Percentiles rank a stretch among this genome's conserved stretches.
Conservation (phyloP, 805 yeast species). For the Saccharomyces mikatae region DNA sequence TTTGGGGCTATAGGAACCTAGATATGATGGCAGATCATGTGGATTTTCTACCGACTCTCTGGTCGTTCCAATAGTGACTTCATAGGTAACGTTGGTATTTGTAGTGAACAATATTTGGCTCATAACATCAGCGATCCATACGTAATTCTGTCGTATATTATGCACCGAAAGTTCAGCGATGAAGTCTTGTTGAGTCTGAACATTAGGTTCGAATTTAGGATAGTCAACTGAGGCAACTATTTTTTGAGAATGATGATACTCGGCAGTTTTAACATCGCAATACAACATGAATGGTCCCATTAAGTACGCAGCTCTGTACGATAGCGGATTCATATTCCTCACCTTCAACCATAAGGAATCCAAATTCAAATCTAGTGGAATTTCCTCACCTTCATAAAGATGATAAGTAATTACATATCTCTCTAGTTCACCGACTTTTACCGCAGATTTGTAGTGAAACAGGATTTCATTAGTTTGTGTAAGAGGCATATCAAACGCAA, state of each 20-base stretch:
- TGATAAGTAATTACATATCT: conserved; percentile 46
- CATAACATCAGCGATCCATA: conserved; percentile 64
- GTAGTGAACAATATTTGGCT: conserved; percentile 66
- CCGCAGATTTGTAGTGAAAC: conserved; percentile 11
- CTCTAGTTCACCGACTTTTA: conserved; percentile 54
- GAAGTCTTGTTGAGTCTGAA: conserved; percentile 60
- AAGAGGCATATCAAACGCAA: background rate
- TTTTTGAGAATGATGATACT: conserved; percentile 42
- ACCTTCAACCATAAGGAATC: conserved; percentile 45
- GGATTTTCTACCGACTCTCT: conserved; percentile 20
- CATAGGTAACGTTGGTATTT: conserved; percentile 54
- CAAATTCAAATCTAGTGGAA: conserved; percentile 21
- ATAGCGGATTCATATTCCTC: conserved; percentile 45
- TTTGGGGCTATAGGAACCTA: conserved; percentile 29
- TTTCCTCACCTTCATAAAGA: conserved; percentile 30
- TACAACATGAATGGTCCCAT: conserved; percentile 73
- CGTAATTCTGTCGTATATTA: conserved; percentile 47
- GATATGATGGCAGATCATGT: conserved; percentile 17
- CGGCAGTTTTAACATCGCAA: conserved; percentile 54
- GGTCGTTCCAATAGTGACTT: conserved; percentile 43
- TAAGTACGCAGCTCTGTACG: conserved; percentile 56
- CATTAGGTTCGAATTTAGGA: conserved; percentile 64
- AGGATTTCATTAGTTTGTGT: background rate
- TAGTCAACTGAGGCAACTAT: conserved; percentile 68
- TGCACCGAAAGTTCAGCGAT: conserved; percentile 56